phyloP scores from a whole-genome alignment of 1,139 yeast species.

The Scheffersomyces lignicola region DNA sequence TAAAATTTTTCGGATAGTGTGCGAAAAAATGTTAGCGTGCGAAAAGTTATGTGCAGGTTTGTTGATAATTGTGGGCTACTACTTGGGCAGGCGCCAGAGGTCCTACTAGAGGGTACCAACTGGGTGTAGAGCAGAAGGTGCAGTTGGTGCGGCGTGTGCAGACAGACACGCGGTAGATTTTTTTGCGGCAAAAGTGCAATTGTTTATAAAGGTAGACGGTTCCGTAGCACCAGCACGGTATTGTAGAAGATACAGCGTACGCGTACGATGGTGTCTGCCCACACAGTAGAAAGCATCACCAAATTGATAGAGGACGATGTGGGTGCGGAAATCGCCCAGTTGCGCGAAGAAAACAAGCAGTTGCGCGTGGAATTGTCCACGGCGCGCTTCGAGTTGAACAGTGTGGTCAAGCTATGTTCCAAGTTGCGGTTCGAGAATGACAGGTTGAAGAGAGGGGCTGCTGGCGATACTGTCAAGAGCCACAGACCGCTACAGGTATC shows the following conservation, averaged over 20 bases:
- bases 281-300: background rate
- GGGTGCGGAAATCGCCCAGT: constrained; percentile 6
- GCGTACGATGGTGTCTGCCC: background rate
- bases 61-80: too few species aligned
- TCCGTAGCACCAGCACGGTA: too few species aligned
- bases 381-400: constrained; percentile 1
- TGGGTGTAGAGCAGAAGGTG: too few species aligned
- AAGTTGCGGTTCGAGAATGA: background rate
- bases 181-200: too few species aligned
- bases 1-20: constrained; percentile 1
- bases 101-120: too few species aligned
- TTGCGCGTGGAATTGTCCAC: constrained; percentile 2
- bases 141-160: too few species aligned
- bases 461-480: background rate
- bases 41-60: constrained; percentile 1
- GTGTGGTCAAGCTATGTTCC: constrained; percentile 2
- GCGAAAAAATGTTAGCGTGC: too few species aligned
- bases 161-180: too few species aligned
- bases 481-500: constrained; percentile 1
- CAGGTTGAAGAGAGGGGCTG: constrained; percentile 1
- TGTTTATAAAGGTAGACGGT: too few species aligned
- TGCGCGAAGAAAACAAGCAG: constrained; percentile 6
- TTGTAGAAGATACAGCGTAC: background rate
- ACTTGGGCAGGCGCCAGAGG: too few species aligned
- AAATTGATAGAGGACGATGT: constrained; percentile 3